Conservation (phyloP, 139 green algal species). For the Desmodesmus armatus region DNA sequence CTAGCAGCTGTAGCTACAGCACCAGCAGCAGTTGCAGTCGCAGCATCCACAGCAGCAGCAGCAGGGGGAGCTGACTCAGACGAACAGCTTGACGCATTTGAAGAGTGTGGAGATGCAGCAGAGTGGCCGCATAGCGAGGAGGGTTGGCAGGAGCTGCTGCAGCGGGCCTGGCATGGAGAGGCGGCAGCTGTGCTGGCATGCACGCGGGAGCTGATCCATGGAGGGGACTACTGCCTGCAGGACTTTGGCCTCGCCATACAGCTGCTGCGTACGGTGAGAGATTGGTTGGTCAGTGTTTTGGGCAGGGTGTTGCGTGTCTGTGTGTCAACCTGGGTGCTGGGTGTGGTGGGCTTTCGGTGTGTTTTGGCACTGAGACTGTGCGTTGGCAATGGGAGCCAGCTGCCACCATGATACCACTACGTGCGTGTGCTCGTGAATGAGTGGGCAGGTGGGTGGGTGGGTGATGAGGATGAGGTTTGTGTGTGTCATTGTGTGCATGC, state of each 20-base stretch:
- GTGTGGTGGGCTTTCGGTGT: not conserved
- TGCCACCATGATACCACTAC: not conserved
- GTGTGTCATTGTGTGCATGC: not conserved
- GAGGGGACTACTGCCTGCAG: not conserved
- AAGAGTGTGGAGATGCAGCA: not conserved
- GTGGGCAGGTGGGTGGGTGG: no score
- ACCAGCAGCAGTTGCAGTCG: not conserved
- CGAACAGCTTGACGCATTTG: not conserved
- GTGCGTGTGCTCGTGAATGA: not conserved
- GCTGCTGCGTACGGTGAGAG: not conserved
- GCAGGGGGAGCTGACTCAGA: not conserved
- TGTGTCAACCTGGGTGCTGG: no score
- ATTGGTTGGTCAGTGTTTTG: no score
- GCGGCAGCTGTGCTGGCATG: not conserved
- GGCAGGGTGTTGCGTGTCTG: no score
- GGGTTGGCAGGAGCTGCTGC: not conserved
- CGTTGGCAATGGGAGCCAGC: not conserved
- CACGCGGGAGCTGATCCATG: not conserved
- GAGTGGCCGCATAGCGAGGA: not conserved
- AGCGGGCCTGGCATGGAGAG: not conserved
- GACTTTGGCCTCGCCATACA: not conserved
- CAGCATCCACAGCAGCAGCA: not conserved
- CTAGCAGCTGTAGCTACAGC: not conserved
- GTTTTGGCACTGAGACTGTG: not conserved
- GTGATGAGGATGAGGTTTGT: not conserved